These are phyloP conservation scores for Saprolegnia parasitica DNA, from an alignment of 352 stramenopile genomes.

Conservation along the genomic window DNA sequence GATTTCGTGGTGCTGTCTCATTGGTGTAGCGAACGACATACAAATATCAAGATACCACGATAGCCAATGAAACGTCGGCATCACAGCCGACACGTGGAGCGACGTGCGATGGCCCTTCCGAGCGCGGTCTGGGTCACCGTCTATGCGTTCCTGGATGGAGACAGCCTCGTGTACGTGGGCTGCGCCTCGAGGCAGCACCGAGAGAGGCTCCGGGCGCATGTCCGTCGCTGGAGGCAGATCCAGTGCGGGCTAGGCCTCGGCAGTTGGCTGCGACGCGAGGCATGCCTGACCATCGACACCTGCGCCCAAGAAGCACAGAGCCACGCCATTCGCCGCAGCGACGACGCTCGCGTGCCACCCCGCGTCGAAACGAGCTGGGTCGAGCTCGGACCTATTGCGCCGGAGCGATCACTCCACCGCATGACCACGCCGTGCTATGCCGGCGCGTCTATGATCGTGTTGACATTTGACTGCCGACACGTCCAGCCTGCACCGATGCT, in stretches of 20 bases:
- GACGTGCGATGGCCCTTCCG: neutral
- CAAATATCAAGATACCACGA: neutral
- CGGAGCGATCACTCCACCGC: neutral
- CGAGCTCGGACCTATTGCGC: slow-evolving; percentile 1
- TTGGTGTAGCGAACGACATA: neutral
- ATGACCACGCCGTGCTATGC: neutral
- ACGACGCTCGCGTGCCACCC: slow-evolving; percentile 19
- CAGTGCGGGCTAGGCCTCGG: slow-evolving; percentile 7
- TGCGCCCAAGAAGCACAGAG: slow-evolving; percentile 18
- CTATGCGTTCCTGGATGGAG: neutral
- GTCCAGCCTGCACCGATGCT: slow-evolving; percentile 2
- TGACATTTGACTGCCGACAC: neutral
- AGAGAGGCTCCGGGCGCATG: slow-evolving; percentile 3
- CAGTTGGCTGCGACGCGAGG: slow-evolving; percentile 1
- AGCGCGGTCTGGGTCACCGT: neutral
- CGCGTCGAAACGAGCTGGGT: slow-evolving; percentile 23
- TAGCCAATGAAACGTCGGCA: neutral
- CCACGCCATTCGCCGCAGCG: slow-evolving; percentile 17
- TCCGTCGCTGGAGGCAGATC: slow-evolving; percentile 9
- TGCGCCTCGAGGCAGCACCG: neutral
- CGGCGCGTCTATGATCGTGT: neutral
- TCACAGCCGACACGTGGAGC: neutral
- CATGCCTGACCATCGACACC: neutral
- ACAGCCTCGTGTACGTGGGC: neutral
- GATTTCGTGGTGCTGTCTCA: neutral